These are phyloP conservation scores for Cladosporium austrohemisphaericum DNA, from an alignment of 2,329 filamentous ascomycete genomes.

Conservation along the genomic window DNA sequence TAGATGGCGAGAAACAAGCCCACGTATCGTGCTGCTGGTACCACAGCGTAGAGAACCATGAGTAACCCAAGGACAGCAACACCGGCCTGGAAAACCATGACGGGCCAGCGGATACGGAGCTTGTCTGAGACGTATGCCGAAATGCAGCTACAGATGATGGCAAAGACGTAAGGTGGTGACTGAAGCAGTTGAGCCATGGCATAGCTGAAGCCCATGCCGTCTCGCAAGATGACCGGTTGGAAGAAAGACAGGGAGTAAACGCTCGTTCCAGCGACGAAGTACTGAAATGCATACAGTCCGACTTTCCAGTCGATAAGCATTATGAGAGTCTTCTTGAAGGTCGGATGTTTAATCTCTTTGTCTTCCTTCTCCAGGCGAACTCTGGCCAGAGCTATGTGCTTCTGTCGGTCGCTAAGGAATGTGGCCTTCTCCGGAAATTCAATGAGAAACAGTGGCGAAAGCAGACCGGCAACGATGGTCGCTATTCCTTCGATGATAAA, in stretches of 20 bases:
- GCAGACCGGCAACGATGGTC: conserved; percentile 38
- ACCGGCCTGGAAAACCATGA: conserved; percentile 63
- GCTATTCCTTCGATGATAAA: conserved; percentile 41
- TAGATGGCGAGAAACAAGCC: conserved; percentile 71
- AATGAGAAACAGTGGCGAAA: conserved; percentile 39
- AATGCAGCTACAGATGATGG: conserved; percentile 59
- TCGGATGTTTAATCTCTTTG: conserved; percentile 27
- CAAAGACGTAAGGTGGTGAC: conserved; percentile 65
- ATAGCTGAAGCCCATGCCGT: conserved; percentile 61
- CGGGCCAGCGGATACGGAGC: conserved; percentile 60
- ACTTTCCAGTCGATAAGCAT: conserved; percentile 33
- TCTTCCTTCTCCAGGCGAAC: conserved; percentile 29
- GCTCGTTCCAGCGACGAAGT: not conserved
- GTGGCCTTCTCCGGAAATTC: conserved; percentile 39
- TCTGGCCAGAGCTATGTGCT: conserved; percentile 32
- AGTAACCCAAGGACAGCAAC: conserved; percentile 63
- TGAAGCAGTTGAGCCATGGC: conserved; percentile 66
- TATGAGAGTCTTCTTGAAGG: conserved; percentile 23
- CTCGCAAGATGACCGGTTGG: conserved; percentile 66
- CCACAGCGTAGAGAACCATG: conserved; percentile 65
- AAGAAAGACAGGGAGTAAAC: conserved; percentile 76
- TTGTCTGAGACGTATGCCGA: conserved; percentile 64
- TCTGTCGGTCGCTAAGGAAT: conserved; percentile 30
- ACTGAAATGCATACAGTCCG: conserved; percentile 26
- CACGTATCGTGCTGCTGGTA: conserved; percentile 61